Percentiles rank a stretch among this genome's conserved stretches.
These are phyloP conservation scores for Roridomyces roridus DNA, from an alignment of 768 basidiomycete species.

Conservation along the genomic window DNA sequence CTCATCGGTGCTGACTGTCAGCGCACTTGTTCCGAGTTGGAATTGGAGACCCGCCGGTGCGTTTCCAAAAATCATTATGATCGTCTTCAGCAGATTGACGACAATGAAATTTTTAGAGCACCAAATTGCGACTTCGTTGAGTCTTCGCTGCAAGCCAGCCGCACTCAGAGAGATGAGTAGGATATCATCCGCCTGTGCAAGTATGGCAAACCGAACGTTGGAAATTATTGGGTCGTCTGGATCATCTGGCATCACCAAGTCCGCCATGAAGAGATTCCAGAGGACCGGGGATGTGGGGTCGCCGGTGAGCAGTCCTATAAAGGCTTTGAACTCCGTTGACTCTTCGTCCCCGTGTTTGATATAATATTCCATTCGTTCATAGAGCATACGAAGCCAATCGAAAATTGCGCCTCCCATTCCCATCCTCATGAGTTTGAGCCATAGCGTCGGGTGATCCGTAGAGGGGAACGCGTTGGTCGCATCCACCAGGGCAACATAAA, in stretches of 20 bases:
- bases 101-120: constrained; percentile 30
- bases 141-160: constrained; percentile 20
- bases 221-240: constrained; percentile 23
- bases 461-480: constrained; percentile 36
- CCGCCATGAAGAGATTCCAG: constrained; percentile 32
- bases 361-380: constrained; percentile 21
- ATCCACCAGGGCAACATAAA: constrained; percentile 25
- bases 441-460: too few relatives aligned
- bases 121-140: constrained; percentile 26
- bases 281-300: constrained; percentile 33
- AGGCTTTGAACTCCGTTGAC: constrained; percentile 22
- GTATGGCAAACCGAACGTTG: constrained; percentile 14
- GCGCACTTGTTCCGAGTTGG: not conserved
- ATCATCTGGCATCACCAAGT: constrained; percentile 21
- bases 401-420: constrained; percentile 26
- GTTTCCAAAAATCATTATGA: constrained; percentile 17
- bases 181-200: constrained; percentile 36
- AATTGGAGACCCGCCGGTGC: not conserved
- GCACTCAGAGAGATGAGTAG: constrained; percentile 22
- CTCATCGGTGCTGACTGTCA: not conserved
- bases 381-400: constrained; percentile 24
- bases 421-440: constrained; percentile 26
- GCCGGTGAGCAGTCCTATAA: constrained; percentile 33
- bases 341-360: constrained; percentile 15
- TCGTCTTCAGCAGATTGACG: constrained; percentile 30